phyloP scores from a whole-genome alignment of 768 basidiomycete genomes.

The Pleurotus djamor region DNA sequence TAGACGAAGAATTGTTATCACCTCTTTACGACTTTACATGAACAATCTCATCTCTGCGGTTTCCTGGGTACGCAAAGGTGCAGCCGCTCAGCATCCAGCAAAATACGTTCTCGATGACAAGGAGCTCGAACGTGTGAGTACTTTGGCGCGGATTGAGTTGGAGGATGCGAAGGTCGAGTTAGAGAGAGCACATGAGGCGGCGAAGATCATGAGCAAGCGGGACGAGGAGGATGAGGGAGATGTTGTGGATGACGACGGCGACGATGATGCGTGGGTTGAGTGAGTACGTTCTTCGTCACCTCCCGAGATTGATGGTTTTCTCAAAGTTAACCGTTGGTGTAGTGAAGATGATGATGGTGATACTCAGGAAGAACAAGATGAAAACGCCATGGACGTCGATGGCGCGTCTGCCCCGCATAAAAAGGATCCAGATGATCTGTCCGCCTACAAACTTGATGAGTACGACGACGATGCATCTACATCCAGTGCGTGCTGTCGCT shows the following conservation, averaged over 20 bases:
- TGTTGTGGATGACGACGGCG: slow-evolving; percentile 44
- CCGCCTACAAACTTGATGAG: slow-evolving; percentile 86
- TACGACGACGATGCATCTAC: slow-evolving; percentile 78
- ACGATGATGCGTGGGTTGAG: slow-evolving; percentile 80
- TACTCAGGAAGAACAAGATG: slow-evolving; percentile 35
- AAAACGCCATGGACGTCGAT: slow-evolving; percentile 49
- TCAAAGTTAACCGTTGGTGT: slow-evolving; percentile 13
- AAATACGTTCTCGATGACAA: slow-evolving; percentile 90
- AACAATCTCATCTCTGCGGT: slow-evolving; percentile 75
- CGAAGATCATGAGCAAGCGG: slow-evolving; percentile 65
- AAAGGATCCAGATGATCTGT: slow-evolving; percentile 50
- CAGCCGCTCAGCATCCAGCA: slow-evolving; percentile 67
- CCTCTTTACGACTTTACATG: too few relatives aligned
- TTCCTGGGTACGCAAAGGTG: slow-evolving; percentile 82
- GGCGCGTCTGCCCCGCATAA: slow-evolving; percentile 15
- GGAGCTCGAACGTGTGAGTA: slow-evolving; percentile 87
- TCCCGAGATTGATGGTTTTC: slow-evolving; percentile 7
- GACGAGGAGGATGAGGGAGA: slow-evolving; percentile 67
- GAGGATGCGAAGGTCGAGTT: slow-evolving; percentile 89
- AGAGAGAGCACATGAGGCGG: slow-evolving; percentile 76
- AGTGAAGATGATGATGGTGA: slow-evolving; percentile 30
- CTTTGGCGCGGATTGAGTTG: slow-evolving; percentile 82
- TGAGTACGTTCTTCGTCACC: slow-evolving; percentile 43
- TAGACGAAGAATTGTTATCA: background rate
- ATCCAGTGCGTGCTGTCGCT: slow-evolving; percentile 22